These are phyloP conservation scores for Manihot esculenta DNA, from an alignment of 441 rosid genomes.

Conservation along the genomic window DNA sequence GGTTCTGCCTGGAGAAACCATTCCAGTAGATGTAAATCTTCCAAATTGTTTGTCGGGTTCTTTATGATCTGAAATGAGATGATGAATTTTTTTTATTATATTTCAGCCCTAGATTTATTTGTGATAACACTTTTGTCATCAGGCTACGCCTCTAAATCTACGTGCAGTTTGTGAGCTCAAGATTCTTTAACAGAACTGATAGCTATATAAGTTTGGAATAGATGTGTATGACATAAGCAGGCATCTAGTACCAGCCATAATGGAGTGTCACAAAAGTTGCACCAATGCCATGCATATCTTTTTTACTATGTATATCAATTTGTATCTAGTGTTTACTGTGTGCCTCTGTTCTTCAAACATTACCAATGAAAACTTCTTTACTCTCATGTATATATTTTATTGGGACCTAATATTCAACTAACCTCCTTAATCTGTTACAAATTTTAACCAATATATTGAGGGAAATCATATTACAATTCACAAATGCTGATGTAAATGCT, in stretches of 20 bases:
- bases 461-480: background rate
- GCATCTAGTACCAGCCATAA: background rate
- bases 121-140: background rate
- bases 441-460: background rate
- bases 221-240: background rate
- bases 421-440: background rate
- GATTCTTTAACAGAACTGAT: background rate
- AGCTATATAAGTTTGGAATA: background rate
- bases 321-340: background rate
- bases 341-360: background rate
- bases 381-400: background rate
- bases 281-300: slow-evolving; percentile 2
- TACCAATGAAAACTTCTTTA: background rate
- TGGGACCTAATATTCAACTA: background rate
- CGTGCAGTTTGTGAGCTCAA: background rate
- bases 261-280: background rate
- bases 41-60: slow-evolving; percentile 18
- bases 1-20: slow-evolving; percentile 92
- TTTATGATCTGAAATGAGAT: slow-evolving; percentile 2
- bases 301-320: background rate
- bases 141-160: background rate
- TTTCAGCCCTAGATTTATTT: slow-evolving; percentile 7
- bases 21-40: slow-evolving; percentile 84
- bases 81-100: slow-evolving; percentile 8
- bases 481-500: background rate